Conservation (phyloP, 768 basidiomycete species). For the Boletus pseudopeckii region DNA sequence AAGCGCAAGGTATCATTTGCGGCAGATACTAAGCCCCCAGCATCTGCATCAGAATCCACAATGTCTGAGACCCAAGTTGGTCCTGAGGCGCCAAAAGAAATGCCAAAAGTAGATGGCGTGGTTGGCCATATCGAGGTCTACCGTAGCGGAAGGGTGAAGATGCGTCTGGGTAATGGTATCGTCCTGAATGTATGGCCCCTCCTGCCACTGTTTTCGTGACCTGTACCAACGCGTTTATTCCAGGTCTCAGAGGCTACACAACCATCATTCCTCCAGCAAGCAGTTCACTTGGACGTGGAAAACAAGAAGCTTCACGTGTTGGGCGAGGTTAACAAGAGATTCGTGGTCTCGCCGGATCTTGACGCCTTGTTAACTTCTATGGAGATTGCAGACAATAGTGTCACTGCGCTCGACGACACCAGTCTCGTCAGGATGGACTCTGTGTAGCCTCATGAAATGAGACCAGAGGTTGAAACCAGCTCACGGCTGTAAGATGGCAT, state of each 20-base stretch:
- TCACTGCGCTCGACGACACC: slow-evolving; percentile 39
- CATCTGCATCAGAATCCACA: slow-evolving; percentile 25
- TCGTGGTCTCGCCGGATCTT: slow-evolving; percentile 80
- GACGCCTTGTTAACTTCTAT: slow-evolving; percentile 68
- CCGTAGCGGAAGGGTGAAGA: slow-evolving; percentile 80
- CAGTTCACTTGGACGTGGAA: slow-evolving; percentile 63
- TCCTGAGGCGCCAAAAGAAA: slow-evolving; percentile 27
- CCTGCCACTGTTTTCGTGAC: not conserved
- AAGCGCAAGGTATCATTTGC: slow-evolving; percentile 61
- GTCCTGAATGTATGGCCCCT: slow-evolving; percentile 64
- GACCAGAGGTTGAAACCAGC: not conserved
- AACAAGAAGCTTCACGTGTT: slow-evolving; percentile 64
- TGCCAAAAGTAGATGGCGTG: slow-evolving; percentile 59
- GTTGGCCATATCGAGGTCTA: slow-evolving; percentile 86
- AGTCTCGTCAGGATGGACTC: slow-evolving; percentile 55
- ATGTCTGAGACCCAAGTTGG: slow-evolving; percentile 18
- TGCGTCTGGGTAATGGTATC: slow-evolving; percentile 78
- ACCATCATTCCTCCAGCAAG: slow-evolving; percentile 86
- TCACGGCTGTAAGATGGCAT: not conserved
- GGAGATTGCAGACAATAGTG: slow-evolving; percentile 45
- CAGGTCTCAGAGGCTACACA: slow-evolving; percentile 82
- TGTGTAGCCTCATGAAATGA: not conserved
- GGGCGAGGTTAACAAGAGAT: slow-evolving; percentile 85
- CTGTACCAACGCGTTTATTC: slow-evolving; percentile 1
- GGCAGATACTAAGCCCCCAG: slow-evolving; percentile 52